phyloP scores from a whole-genome alignment of 495 filamentous ascomycete genomes.

The Collariella sp. region DNA sequence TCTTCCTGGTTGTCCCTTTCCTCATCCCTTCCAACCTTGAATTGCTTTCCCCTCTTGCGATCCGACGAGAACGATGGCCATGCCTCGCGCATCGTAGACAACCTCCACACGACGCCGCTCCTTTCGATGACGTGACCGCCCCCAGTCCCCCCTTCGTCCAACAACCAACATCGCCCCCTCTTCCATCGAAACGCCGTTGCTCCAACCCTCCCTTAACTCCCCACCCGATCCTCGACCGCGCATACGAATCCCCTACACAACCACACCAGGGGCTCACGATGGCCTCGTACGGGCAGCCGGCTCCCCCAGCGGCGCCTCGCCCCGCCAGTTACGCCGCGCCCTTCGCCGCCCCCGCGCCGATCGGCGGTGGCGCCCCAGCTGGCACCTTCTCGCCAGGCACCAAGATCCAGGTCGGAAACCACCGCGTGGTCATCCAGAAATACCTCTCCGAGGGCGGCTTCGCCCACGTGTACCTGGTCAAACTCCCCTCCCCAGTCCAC shows the following conservation, averaged over 20 bases:
- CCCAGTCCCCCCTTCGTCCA: neutral
- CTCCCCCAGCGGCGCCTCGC: constrained; percentile 31
- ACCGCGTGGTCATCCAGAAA: constrained; percentile 92
- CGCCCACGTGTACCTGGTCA: constrained; percentile 95
- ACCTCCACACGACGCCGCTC: constrained; percentile 2
- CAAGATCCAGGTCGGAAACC: constrained; percentile 88
- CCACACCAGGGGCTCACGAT: constrained; percentile 17
- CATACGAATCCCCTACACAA: neutral
- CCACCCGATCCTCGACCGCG: neutral
- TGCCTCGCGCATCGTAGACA: constrained; percentile 11
- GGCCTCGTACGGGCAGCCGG: constrained; percentile 40
- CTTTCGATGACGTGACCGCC: constrained; percentile 10
- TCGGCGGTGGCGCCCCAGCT: constrained; percentile 54
- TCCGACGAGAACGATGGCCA: constrained; percentile 9
- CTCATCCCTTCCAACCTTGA: neutral
- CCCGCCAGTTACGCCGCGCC: constrained; percentile 29
- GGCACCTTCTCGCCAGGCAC: constrained; percentile 91
- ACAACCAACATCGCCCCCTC: neutral
- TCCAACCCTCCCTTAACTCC: neutral
- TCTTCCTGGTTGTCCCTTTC: neutral
- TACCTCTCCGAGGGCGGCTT: constrained; percentile 98
- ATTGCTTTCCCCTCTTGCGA: neutral
- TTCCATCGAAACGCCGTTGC: neutral
- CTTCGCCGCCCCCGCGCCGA: constrained; percentile 27
- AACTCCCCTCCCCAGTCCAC: constrained; percentile 66